These are phyloP conservation scores for Cryptococcus wingfieldii DNA, from an alignment of 1,284 basidiomycete species.

Conservation along the genomic window DNA sequence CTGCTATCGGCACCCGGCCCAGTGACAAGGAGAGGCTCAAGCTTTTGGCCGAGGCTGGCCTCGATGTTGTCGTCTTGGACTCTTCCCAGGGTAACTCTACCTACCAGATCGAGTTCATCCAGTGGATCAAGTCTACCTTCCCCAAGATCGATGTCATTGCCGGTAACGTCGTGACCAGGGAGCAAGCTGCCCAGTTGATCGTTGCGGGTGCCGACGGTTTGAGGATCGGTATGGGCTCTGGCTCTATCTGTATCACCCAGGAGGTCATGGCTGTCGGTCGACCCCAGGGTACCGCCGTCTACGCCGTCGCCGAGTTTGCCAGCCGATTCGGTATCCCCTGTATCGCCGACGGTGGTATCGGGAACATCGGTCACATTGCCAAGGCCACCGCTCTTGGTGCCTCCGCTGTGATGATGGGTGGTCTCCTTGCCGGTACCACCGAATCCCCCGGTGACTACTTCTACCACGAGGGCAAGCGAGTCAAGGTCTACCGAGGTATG, in stretches of 20 bases:
- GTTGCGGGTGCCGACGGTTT: constrained; percentile 91
- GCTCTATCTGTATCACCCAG: constrained; percentile 98
- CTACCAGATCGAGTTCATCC: constrained; percentile 92
- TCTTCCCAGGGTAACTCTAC: constrained; percentile 95
- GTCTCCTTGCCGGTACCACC: constrained; percentile 89
- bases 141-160: constrained; percentile 88
- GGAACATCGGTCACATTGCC: constrained; percentile 95
- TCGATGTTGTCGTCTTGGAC: constrained; percentile 93
- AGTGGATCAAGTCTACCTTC: constrained; percentile 85
- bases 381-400: constrained; percentile 94
- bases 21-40: constrained; percentile 80
- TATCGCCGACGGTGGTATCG: constrained; percentile 95
- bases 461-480: constrained; percentile 96
- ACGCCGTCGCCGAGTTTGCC: constrained; percentile 91
- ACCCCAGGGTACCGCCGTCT: constrained; percentile 94
- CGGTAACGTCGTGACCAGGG: constrained; percentile 95
- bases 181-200: constrained; percentile 92
- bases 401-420: constrained; percentile 98
- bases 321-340: constrained; percentile 86
- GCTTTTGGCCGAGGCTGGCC: constrained; percentile 85
- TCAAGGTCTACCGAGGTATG: constrained; percentile 99
- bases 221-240: constrained; percentile 95
- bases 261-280: constrained; percentile 99
- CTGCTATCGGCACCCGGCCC: constrained; percentile 91
- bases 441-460: constrained; percentile 99